Evolutionary conservation across 176 grass and related monocot species (phyloP).

Genomic region (Typha latifolia): DNA sequence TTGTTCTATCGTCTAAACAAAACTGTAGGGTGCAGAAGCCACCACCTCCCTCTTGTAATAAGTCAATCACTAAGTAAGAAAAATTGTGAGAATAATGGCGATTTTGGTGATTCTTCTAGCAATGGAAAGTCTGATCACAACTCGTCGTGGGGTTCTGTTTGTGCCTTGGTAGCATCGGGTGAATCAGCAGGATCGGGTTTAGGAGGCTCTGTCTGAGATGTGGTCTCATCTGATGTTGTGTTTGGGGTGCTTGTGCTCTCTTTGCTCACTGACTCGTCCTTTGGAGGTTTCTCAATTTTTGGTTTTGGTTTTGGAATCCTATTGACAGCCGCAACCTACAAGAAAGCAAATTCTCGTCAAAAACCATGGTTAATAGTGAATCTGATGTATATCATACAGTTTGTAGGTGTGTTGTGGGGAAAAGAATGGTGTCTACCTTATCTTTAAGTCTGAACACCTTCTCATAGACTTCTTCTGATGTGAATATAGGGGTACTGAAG

Average conservation of each 20-base stretch:
- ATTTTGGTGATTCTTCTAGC: background rate
- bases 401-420: background rate
- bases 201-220: conserved; percentile 25
- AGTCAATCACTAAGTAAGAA: background rate
- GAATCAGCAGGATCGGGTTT: conserved; percentile 26
- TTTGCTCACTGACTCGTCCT: conserved; percentile 46
- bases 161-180: conserved; percentile 28
- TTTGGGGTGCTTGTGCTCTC: conserved; percentile 33
- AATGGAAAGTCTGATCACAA: conserved; percentile 35
- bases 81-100: background rate
- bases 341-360: background rate
- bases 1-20: background rate
- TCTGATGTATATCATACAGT: conserved; percentile 4
- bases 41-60: background rate
- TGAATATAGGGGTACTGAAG: conserved; percentile 53
- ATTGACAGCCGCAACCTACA: conserved; percentile 73
- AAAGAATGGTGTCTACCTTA: conserved; percentile 40
- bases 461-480: conserved; percentile 62
- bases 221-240: conserved; percentile 26
- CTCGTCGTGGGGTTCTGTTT: conserved; percentile 71
- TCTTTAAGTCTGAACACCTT: conserved; percentile 73
- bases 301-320: conserved; percentile 97
- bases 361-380: conserved; percentile 5
- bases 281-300: conserved; percentile 71
- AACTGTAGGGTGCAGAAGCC: background rate